A percentile compares a stretch with the other conserved stretches of the same genome.
Conservation (phyloP, 768 basidiomycete species). For the Auricularia sp. region DNA sequence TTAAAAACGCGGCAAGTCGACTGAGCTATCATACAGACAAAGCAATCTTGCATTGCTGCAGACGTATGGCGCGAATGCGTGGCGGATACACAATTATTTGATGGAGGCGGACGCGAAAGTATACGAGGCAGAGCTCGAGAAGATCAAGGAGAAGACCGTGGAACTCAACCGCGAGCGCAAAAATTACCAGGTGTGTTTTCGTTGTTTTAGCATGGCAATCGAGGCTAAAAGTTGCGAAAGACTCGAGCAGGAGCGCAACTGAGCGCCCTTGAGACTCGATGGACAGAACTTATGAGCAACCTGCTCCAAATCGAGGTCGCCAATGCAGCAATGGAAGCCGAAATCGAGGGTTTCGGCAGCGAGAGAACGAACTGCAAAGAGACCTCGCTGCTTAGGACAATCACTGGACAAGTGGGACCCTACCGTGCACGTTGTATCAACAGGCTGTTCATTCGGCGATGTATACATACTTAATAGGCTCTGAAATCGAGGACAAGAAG, state of each 20-base stretch:
- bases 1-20: conserved; percentile 6
- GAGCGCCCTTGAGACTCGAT: conserved; percentile 71
- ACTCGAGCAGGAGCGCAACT: conserved; percentile 72
- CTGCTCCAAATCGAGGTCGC: conserved; percentile 95
- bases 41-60: conserved; percentile 76
- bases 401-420: background rate
- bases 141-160: conserved; percentile 65
- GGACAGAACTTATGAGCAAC: conserved; percentile 87
- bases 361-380: conserved; percentile 45
- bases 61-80: conserved; percentile 83
- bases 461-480: too few relatives aligned
- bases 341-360: conserved; percentile 51
- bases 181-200: conserved; percentile 58
- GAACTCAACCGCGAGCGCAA: conserved; percentile 85
- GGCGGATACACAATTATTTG: conserved; percentile 85
- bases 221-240: conserved; percentile 27
- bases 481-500: too few relatives aligned
- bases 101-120: conserved; percentile 68
- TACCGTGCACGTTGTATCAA: too few relatives aligned
- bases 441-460: too few relatives aligned
- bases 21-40: conserved; percentile 38
- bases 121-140: conserved; percentile 63
- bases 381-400: background rate
- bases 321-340: conserved; percentile 76
- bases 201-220: background rate